Conservation (phyloP, 768 basidiomycete genomes). For the Coprinellus aureogranulatus region DNA sequence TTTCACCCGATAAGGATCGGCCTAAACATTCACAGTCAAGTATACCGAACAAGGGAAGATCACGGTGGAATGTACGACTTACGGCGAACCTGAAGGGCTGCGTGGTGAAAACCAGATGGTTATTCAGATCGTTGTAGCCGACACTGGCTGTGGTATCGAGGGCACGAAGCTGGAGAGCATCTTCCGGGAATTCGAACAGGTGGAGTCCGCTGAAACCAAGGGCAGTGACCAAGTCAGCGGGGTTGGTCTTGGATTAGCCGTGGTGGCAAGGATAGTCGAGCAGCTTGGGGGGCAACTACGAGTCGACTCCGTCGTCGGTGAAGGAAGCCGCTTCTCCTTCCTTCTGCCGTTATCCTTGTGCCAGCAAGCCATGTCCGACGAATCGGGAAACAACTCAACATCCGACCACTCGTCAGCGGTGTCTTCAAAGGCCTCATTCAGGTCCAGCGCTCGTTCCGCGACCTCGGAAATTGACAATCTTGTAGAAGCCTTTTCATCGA, state of each 20-base stretch:
- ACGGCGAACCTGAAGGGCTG: slow-evolving; percentile 50
- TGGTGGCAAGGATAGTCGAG: slow-evolving; percentile 77
- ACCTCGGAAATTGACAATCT: slow-evolving; percentile 42
- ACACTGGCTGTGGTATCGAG: slow-evolving; percentile 73
- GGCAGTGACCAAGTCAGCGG: slow-evolving; percentile 31
- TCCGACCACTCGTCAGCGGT: slow-evolving; percentile 16
- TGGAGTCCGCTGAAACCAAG: slow-evolving; percentile 51
- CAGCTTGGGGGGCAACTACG: slow-evolving; percentile 77
- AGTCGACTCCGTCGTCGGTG: slow-evolving; percentile 65
- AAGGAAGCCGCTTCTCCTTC: slow-evolving; percentile 73
- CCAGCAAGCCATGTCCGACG: slow-evolving; percentile 9
- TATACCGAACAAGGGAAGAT: slow-evolving; percentile 65
- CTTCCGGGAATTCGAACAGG: slow-evolving; percentile 78
- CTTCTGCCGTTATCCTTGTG: slow-evolving; percentile 60
- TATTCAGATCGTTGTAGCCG: slow-evolving; percentile 68
- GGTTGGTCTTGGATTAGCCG: slow-evolving; percentile 71
- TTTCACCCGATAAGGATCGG: neutral
- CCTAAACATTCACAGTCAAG: slow-evolving; percentile 49
- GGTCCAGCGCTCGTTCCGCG: slow-evolving; percentile 18
- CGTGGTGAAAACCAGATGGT: slow-evolving; percentile 44
- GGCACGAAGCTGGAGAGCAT: slow-evolving; percentile 67
- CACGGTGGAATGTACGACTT: slow-evolving; percentile 53
- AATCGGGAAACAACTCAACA: slow-evolving; percentile 6
- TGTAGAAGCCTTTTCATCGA: slow-evolving; percentile 47
- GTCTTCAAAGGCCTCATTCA: slow-evolving; percentile 8